These are phyloP conservation scores for Serpula lacrymans DNA, from an alignment of 768 basidiomycete species.

Conservation along the genomic window DNA sequence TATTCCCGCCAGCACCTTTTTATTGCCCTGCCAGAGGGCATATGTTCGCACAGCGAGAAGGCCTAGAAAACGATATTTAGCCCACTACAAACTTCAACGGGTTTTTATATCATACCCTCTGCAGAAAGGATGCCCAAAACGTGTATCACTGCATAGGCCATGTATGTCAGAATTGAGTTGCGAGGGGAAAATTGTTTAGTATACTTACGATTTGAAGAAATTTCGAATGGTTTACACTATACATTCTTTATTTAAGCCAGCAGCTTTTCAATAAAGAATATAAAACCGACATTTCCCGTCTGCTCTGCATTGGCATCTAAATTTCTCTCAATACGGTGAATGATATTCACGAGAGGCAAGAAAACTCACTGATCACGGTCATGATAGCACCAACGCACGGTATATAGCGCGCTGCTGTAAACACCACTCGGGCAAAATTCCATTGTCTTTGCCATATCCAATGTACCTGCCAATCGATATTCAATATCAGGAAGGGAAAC, in stretches of 20 bases:
- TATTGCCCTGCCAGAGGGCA: conserved; percentile 19
- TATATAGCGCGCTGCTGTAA: conserved; percentile 25
- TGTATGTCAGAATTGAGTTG: not conserved
- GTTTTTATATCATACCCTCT: not conserved
- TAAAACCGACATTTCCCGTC: not conserved
- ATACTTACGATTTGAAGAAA: not conserved
- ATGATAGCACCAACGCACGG: conserved; percentile 16
- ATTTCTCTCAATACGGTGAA: too few species aligned
- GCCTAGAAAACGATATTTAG: conserved; percentile 14
- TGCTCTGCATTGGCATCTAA: not conserved
- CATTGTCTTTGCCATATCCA: conserved; percentile 21
- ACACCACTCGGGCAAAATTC: conserved; percentile 19
- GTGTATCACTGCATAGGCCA: not conserved
- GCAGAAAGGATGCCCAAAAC: not conserved
- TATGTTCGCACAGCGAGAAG: conserved; percentile 25
- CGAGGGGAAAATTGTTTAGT: not conserved
- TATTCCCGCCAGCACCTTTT: conserved; percentile 13
- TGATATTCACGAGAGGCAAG: too few species aligned
- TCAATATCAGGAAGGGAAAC: too few species aligned
- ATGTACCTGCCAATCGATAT: too few species aligned
- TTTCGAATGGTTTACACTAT: not conserved
- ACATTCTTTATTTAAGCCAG: not conserved
- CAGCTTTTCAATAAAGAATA: not conserved
- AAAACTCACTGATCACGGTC: too few species aligned
- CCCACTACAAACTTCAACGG: conserved; percentile 7